These are phyloP conservation scores for Rutstroemia sp. DNA, from an alignment of 2,329 filamentous ascomycete species.

Conservation along the genomic window DNA sequence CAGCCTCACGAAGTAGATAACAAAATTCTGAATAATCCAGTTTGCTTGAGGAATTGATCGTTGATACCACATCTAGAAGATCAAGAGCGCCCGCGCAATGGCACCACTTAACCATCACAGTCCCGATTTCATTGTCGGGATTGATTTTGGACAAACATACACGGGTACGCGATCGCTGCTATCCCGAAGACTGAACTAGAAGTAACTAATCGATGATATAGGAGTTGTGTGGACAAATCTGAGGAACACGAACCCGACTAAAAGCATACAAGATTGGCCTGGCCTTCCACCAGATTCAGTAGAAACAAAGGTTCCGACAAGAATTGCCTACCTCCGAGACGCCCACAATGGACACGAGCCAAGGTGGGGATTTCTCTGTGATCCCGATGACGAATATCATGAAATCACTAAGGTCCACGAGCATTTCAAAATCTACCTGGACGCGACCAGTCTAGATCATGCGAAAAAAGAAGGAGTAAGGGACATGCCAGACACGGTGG, in stretches of 20 bases:
- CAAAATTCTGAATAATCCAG: background rate
- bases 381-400: slow-evolving; percentile 4
- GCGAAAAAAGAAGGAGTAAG: background rate
- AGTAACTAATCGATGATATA: background rate
- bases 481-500: slow-evolving; percentile 1
- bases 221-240: slow-evolving; percentile 2
- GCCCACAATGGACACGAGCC: background rate
- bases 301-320: slow-evolving; percentile 4
- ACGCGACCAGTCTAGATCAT: background rate
- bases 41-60: background rate
- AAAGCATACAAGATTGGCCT: slow-evolving; percentile 5
- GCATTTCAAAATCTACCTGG: slow-evolving; percentile 8
- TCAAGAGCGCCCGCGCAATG: background rate
- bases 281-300: background rate
- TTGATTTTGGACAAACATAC: slow-evolving; percentile 16
- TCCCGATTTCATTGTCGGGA: background rate
- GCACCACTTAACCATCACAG: background rate
- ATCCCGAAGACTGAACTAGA: background rate
- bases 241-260: background rate
- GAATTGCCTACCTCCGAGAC: background rate
- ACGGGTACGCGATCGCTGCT: background rate
- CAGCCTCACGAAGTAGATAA: background rate
- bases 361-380: slow-evolving; percentile 1
- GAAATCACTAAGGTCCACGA: background rate
- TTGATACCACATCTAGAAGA: background rate